phyloP scores from a whole-genome alignment of 2,329 filamentous ascomycete genomes.

The Trichoderma sp. region DNA sequence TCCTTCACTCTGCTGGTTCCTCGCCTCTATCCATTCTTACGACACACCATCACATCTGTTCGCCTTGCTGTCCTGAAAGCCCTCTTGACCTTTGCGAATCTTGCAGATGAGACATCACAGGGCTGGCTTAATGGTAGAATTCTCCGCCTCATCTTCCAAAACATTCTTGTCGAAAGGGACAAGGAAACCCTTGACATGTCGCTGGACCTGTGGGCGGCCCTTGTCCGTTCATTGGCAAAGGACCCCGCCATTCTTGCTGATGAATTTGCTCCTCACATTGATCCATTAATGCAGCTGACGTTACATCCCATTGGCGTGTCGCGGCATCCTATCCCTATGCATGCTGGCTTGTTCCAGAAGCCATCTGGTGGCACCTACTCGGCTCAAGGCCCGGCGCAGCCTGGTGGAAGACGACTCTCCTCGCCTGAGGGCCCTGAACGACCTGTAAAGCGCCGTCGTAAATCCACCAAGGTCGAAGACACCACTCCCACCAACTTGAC shows the following conservation, averaged over 20 bases:
- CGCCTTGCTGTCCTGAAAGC: slow-evolving; percentile 91
- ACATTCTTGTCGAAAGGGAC: slow-evolving; percentile 90
- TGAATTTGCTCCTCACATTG: slow-evolving; percentile 74
- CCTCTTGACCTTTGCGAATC: slow-evolving; percentile 85
- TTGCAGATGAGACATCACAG: slow-evolving; percentile 76
- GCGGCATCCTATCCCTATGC: slow-evolving; percentile 89
- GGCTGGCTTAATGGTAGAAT: slow-evolving; percentile 93
- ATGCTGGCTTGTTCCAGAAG: slow-evolving; percentile 83
- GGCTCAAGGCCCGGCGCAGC: slow-evolving; percentile 46
- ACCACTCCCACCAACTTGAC: slow-evolving; percentile 62
- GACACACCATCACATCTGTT: slow-evolving; percentile 96
- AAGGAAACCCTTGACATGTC: slow-evolving; percentile 79
- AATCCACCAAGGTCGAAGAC: slow-evolving; percentile 80
- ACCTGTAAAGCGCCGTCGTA: slow-evolving; percentile 74
- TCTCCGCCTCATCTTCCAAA: slow-evolving; percentile 88
- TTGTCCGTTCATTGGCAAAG: slow-evolving; percentile 69
- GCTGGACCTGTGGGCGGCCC: slow-evolving; percentile 80
- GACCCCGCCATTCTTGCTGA: slow-evolving; percentile 65
- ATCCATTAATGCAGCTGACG: slow-evolving; percentile 79
- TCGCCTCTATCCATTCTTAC: slow-evolving; percentile 90
- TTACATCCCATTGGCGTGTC: slow-evolving; percentile 91
- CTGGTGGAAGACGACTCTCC: slow-evolving; percentile 48
- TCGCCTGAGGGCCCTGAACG: slow-evolving; percentile 60
- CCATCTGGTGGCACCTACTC: slow-evolving; percentile 87
- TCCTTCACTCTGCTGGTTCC: slow-evolving; percentile 93